These are phyloP conservation scores for Annulohypoxylon moriforme DNA, from an alignment of 495 filamentous ascomycete genomes.

Conservation along the genomic window DNA sequence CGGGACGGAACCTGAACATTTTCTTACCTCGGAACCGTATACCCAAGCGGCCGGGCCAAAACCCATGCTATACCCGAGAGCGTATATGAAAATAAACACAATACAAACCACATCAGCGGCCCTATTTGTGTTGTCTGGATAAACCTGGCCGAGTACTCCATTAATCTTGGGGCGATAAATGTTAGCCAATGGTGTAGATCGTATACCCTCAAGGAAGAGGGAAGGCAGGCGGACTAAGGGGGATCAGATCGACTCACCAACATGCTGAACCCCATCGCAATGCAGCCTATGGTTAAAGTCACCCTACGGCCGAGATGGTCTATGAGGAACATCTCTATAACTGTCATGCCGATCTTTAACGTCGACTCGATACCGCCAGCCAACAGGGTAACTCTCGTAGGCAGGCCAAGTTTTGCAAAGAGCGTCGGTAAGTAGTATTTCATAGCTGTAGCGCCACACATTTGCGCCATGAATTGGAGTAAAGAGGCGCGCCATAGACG, in stretches of 20 bases:
- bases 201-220: background rate
- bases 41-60: slow-evolving; percentile 69
- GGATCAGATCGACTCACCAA: slow-evolving; percentile 49
- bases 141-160: slow-evolving; percentile 61
- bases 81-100: slow-evolving; percentile 68
- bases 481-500: slow-evolving; percentile 60
- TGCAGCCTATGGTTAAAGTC: slow-evolving; percentile 56
- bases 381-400: slow-evolving; percentile 57
- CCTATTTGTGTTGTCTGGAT: slow-evolving; percentile 62
- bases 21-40: slow-evolving; percentile 64
- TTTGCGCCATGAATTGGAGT: slow-evolving; percentile 65
- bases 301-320: slow-evolving; percentile 58
- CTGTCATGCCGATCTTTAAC: slow-evolving; percentile 62
- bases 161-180: slow-evolving; percentile 57
- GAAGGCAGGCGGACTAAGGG: background rate
- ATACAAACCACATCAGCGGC: slow-evolving; percentile 63
- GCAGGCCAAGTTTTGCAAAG: slow-evolving; percentile 59
- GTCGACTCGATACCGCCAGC: slow-evolving; percentile 63
- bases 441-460: slow-evolving; percentile 66
- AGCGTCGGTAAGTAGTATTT: slow-evolving; percentile 66
- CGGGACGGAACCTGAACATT: background rate
- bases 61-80: slow-evolving; percentile 66
- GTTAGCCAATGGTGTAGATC: slow-evolving; percentile 1
- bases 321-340: slow-evolving; percentile 63
- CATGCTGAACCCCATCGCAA: slow-evolving; percentile 61